Evolutionary conservation across 225 moss, liverwort and hornwort genomes (phyloP).

Genomic region (Pseudoscleropodium purum): DNA sequence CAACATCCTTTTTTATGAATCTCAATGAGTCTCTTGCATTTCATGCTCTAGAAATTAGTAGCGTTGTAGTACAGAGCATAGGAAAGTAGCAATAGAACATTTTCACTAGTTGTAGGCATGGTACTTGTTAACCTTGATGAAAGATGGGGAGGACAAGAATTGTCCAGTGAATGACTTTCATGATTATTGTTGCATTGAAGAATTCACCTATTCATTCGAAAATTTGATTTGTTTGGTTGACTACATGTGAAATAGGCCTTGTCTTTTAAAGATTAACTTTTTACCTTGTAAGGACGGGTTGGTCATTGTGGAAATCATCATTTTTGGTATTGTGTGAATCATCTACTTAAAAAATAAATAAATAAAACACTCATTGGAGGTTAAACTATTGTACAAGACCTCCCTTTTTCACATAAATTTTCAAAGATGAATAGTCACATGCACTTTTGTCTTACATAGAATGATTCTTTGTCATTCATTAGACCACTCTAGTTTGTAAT

Average conservation of each 20-base stretch:
- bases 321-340: not conserved
- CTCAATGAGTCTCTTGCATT: not conserved
- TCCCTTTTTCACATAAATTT: no score
- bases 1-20: not conserved
- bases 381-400: no score
- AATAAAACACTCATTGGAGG: not conserved
- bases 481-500: rapidly evolving
- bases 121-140: not conserved
- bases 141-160: not conserved
- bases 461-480: not conserved
- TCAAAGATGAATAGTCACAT: not conserved
- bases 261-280: not conserved
- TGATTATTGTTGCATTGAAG: not conserved
- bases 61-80: not conserved
- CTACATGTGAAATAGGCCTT: not conserved
- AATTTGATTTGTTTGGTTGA: not conserved
- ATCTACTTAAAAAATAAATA: not conserved
- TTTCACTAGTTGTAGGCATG: not conserved
- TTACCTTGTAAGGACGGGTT: rapidly evolving
- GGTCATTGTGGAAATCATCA: not conserved
- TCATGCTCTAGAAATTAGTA: no score
- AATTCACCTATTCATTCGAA: not conserved
- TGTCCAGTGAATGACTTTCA: not conserved
- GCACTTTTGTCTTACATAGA: not conserved
- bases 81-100: not conserved